Conservation (phyloP, 2,329 filamentous ascomycete species). For the Atkinsonella hypoxylon region DNA sequence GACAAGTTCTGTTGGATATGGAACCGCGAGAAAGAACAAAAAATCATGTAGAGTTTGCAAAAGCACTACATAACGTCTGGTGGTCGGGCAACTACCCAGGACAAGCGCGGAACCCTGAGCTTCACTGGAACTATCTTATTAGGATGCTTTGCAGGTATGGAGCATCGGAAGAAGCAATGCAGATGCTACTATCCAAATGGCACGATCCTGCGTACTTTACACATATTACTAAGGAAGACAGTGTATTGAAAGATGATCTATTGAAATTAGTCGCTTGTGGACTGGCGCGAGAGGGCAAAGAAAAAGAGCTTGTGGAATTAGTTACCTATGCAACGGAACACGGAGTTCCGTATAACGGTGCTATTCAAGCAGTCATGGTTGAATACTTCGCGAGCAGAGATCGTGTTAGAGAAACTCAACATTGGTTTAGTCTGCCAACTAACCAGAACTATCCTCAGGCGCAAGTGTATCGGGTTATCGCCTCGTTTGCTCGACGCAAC, state of each 20-base stretch:
- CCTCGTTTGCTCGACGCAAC: slow-evolving; percentile 44
- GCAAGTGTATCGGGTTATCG: slow-evolving; percentile 19
- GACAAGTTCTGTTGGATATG: slow-evolving; percentile 28
- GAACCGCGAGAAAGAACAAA: slow-evolving; percentile 30
- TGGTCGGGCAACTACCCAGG: slow-evolving; percentile 11
- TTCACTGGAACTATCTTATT: slow-evolving; percentile 20
- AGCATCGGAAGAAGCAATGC: slow-evolving; percentile 39
- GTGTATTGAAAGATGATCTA: slow-evolving; percentile 14
- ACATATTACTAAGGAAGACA: slow-evolving; percentile 11
- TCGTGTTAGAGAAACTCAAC: slow-evolving; percentile 47
- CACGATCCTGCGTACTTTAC: slow-evolving; percentile 11
- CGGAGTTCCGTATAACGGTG: slow-evolving; percentile 30
- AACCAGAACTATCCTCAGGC: slow-evolving; percentile 12
- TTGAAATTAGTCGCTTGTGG: slow-evolving; percentile 33
- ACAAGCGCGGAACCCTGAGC: slow-evolving; percentile 9
- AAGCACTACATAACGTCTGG: slow-evolving; percentile 26
- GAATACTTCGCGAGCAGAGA: slow-evolving; percentile 48
- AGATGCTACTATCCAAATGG: slow-evolving; percentile 26
- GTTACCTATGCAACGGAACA: slow-evolving; percentile 37
- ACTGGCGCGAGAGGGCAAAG: slow-evolving; percentile 46
- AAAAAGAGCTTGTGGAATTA: slow-evolving; percentile 45
- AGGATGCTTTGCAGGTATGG: slow-evolving; percentile 40
- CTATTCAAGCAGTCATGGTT: slow-evolving; percentile 43
- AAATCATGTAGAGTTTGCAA: slow-evolving; percentile 36
- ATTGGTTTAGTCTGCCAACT: slow-evolving; percentile 52